A percentile compares a stretch with the other conserved stretches of the same genome.
These are phyloP conservation scores for Prunella vulgaris DNA, from an alignment of 257 asterid genomes.

Conservation along the genomic window DNA sequence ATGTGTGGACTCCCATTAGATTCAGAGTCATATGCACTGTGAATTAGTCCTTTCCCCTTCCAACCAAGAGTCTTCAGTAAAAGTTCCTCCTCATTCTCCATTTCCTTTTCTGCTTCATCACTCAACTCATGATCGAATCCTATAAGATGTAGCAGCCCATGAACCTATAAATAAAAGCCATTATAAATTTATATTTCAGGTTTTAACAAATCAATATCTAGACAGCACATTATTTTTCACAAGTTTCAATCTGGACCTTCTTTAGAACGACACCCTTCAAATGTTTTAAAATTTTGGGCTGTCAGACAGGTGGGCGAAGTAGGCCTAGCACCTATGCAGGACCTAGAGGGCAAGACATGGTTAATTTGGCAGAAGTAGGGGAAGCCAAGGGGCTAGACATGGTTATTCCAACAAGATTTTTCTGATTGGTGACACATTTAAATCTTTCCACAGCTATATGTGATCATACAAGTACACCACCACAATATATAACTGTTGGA, in stretches of 20 bases:
- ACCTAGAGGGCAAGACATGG: neutral
- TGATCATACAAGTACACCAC: neutral
- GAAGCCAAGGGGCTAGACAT: neutral
- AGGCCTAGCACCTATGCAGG: neutral
- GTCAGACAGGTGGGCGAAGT: neutral
- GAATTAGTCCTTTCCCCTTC: slow-evolving; percentile 94
- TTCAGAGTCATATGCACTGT: slow-evolving; percentile 62
- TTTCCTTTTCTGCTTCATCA: slow-evolving; percentile 91
- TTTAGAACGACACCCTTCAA: neutral
- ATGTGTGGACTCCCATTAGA: slow-evolving; percentile 39
- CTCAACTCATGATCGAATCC: slow-evolving; percentile 98
- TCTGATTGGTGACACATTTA: neutral
- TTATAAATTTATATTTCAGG: neutral
- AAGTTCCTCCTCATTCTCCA: slow-evolving; percentile 89
- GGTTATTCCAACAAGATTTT: no score
- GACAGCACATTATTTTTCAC: neutral
- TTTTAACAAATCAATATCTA: slow-evolving; percentile 13
- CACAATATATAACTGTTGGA: slow-evolving; percentile 10
- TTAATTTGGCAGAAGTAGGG: neutral
- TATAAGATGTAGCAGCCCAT: slow-evolving; percentile 90
- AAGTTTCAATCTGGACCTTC: slow-evolving; percentile 14
- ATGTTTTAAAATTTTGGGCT: neutral
- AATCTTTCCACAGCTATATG: neutral
- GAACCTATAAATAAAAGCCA: slow-evolving; percentile 55
- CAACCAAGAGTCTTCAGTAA: slow-evolving; percentile 80